phyloP scores from a whole-genome alignment of 2,329 filamentous ascomycete species.

The Colletotrichum lini region DNA sequence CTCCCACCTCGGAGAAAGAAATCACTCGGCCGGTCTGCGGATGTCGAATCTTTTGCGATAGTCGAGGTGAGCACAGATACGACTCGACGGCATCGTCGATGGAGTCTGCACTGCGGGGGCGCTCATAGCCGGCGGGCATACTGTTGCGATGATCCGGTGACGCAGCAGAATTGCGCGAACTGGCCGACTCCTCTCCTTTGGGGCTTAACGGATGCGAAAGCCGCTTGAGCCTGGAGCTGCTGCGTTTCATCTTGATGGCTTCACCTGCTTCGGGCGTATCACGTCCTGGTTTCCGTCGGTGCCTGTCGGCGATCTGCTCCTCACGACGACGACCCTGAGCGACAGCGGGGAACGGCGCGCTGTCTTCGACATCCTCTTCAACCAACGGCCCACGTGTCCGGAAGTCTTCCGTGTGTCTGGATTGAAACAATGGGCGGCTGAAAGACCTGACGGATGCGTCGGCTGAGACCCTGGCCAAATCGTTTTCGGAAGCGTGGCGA shows the following conservation, averaged over 20 bases:
- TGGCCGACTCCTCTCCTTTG: conserved; percentile 53
- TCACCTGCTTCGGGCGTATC: conserved; percentile 64
- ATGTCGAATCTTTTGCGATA: conserved; percentile 91
- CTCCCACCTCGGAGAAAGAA: conserved; percentile 96
- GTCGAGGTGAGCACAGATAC: conserved; percentile 84
- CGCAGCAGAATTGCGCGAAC: conserved; percentile 34
- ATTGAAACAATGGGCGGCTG: conserved; percentile 39
- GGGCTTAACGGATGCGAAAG: conserved; percentile 66
- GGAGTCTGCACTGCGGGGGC: conserved; percentile 85
- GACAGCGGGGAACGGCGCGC: conserved; percentile 79
- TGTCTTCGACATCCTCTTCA: conserved; percentile 66
- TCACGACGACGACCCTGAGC: conserved; percentile 71
- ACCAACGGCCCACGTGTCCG: conserved; percentile 30
- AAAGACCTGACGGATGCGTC: conserved; percentile 42
- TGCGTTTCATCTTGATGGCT: conserved; percentile 64
- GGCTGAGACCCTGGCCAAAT: conserved; percentile 44
- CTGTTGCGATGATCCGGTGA: conserved; percentile 49
- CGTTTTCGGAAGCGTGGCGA: conserved; percentile 44
- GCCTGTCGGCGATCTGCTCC: conserved; percentile 63
- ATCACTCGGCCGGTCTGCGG: conserved; percentile 89
- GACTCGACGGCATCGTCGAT: conserved; percentile 89
- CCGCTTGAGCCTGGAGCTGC: conserved; percentile 71
- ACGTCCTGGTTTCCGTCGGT: conserved; percentile 63
- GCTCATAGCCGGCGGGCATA: conserved; percentile 72
- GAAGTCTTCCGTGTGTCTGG: conserved; percentile 40